Base-by-base conservation (phyloP, 2,329 filamentous ascomycete genomes). In the Stemphylium beticola region DNA sequence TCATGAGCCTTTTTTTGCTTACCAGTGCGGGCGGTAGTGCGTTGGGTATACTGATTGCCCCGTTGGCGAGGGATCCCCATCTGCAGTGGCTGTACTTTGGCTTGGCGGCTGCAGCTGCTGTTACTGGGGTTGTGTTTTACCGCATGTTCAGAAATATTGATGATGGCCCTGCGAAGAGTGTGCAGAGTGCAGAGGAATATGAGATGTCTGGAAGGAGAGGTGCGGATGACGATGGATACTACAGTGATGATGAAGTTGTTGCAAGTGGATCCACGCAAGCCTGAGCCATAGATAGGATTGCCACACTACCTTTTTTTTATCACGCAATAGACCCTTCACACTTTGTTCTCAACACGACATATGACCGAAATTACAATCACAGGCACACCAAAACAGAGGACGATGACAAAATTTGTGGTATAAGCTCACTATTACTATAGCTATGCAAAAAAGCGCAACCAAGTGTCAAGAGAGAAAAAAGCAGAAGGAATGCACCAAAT, bases 51-150 rank as follows among this genome's bases (percentile, higher is more conserved):
- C 82, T 86, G 2, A 76, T 90, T 11, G 81, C 85, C 1, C 85
- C 87, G 0, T 75, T 81, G 4, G 83, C 85, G 6, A 81, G 81
- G 52, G 85, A 91, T 68, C 88, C 88, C 18, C 80, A 85, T 61
- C 81, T 89, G 63, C 67, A 87, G 53, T 89, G 86, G 85, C 83
- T 90, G 80, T 89, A 88, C 64, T 78, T 79, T 20, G 83, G 83
- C 17, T 73, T 88, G n/a, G 81, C 80, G 4, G 65, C 75, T 48
- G 78, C 79, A 14, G 81, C 82, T 0, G 79, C 80, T 48, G 24
- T 77, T 2, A 77, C 79, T 3, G 83, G 83, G 18, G 74, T 78
- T 26, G 58, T 82, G 50, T 88, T 89, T 74, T 87, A 78, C 72
- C 24, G 76, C 29, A 62, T 77, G 41, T 85, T 83, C 74, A 58